phyloP scores from a whole-genome alignment of 2,329 filamentous ascomycete species.

The Helotiales sp. region DNA sequence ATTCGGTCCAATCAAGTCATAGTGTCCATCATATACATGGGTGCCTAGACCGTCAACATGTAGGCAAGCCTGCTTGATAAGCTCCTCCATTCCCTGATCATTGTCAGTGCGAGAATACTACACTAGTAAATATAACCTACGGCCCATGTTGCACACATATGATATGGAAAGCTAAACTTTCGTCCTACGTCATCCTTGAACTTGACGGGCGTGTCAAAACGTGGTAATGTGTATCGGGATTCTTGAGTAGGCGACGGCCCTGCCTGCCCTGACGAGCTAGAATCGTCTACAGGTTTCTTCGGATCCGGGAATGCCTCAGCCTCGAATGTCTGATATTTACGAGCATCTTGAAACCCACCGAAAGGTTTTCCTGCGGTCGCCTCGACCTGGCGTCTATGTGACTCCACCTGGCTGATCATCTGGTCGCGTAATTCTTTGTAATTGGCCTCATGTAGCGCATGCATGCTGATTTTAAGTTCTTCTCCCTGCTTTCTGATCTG shows the following conservation, averaged over 20 bases:
- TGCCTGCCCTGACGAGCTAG: no score
- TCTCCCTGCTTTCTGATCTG: background rate
- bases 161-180: slow-evolving; percentile 90
- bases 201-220: slow-evolving; percentile 77
- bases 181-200: slow-evolving; percentile 91
- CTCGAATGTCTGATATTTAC: no score
- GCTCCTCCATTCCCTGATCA: slow-evolving; percentile 77
- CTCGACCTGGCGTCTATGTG: background rate
- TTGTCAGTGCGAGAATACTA: slow-evolving; percentile 27
- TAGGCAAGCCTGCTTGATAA: slow-evolving; percentile 83
- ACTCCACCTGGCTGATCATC: background rate
- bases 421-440: background rate
- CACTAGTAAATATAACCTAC: slow-evolving; percentile 49
- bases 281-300: no score
- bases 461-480: background rate
- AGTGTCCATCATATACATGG: slow-evolving; percentile 76
- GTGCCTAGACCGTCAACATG: slow-evolving; percentile 76
- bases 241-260: no score
- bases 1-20: slow-evolving; percentile 76
- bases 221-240: no score
- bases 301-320: no score
- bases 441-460: background rate
- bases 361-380: background rate
- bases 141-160: slow-evolving; percentile 80
- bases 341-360: no score